A percentile compares a stretch with the other conserved stretches of the same genome.
Evolutionary conservation across 495 filamentous ascomycete species (phyloP).

Genomic region (Hyaloscypha hepaticicola): DNA sequence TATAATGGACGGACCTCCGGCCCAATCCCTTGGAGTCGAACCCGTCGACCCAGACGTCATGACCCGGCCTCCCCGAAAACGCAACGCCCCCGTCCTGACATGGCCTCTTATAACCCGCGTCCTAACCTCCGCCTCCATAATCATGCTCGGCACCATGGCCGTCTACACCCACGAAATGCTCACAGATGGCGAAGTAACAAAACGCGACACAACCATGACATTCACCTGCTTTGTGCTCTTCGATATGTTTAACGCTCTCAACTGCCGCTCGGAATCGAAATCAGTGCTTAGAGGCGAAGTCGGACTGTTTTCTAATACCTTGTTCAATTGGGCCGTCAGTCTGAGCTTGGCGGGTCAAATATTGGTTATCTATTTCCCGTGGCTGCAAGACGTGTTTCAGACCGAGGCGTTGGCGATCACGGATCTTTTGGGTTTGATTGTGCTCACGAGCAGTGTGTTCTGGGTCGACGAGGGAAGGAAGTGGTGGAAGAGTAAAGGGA

Average conservation of each 20-base stretch:
- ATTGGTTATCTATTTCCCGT: conserved; percentile 89
- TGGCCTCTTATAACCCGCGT: conserved; percentile 77
- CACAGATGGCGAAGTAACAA: conserved; percentile 71
- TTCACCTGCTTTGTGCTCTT: conserved; percentile 98
- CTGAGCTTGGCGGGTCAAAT: conserved; percentile 82
- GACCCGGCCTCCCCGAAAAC: conserved; percentile 82
- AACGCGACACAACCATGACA: conserved; percentile 97
- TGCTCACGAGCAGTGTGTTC: conserved; percentile 83
- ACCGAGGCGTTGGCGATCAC: conserved; percentile 76
- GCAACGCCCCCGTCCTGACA: conserved; percentile 83
- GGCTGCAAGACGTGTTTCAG: conserved; percentile 91
- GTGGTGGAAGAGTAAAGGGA: conserved; percentile 44
- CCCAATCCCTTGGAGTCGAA: conserved; percentile 95
- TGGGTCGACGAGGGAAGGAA: conserved; percentile 94
- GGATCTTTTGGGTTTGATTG: conserved; percentile 70
- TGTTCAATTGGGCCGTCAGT: conserved; percentile 94
- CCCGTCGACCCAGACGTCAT: conserved; percentile 94
- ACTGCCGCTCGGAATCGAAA: conserved; percentile 89
- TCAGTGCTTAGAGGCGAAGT: conserved; percentile 85
- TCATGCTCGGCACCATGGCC: conserved; percentile 87
- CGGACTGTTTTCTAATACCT: conserved; percentile 75
- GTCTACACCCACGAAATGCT: conserved; percentile 91
- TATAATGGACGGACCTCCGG: conserved; percentile 97
- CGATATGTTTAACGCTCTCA: conserved; percentile 97
- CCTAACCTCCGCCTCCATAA: conserved; percentile 80